Conservation (phyloP, 1,284 basidiomycete species). For the Cutaneotrichosporon mucoides region DNA sequence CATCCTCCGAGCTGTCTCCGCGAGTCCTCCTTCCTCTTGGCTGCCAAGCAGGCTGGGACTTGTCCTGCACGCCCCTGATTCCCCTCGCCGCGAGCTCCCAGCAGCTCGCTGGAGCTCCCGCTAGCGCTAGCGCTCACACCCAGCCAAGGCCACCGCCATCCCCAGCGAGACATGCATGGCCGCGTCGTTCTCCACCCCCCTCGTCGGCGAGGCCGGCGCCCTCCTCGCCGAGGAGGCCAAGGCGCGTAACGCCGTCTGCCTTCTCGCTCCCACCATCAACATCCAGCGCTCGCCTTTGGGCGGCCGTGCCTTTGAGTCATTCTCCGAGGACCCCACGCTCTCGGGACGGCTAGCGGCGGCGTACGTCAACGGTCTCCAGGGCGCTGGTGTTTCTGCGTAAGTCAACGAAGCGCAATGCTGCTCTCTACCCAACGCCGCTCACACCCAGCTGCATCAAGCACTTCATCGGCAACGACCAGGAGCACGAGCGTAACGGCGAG, state of each 20-base stretch:
- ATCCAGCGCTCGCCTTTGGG: constrained; percentile 73
- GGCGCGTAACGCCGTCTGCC: constrained; percentile 62
- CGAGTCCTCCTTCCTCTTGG: too few species aligned
- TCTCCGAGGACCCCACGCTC: constrained; percentile 72
- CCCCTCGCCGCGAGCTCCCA: too few species aligned
- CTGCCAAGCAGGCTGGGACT: too few species aligned
- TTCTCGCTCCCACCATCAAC: constrained; percentile 72
- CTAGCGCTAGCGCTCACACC: not conserved
- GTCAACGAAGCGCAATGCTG: too few species aligned
- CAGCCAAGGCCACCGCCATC: constrained; percentile 58
- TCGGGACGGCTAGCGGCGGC: constrained; percentile 66
- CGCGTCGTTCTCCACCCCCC: constrained; percentile 52
- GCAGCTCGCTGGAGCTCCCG: too few species aligned
- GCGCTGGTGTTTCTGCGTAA: constrained; percentile 60
- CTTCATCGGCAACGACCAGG: constrained; percentile 47
- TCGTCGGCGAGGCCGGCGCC: constrained; percentile 60
- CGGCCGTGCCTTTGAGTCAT: constrained; percentile 59
- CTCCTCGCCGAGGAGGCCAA: constrained; percentile 66
- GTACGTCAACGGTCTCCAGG: constrained; percentile 70
- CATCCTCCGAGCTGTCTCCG: too few species aligned
- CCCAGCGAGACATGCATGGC: constrained; percentile 58
- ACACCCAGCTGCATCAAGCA: constrained; percentile 36
- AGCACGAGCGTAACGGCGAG: constrained; percentile 36
- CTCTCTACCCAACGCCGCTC: too few species aligned
- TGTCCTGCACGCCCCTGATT: too few species aligned